These are phyloP conservation scores for Pezicula neosporulosa DNA, from an alignment of 2,329 filamentous ascomycete genomes.

Conservation along the genomic window DNA sequence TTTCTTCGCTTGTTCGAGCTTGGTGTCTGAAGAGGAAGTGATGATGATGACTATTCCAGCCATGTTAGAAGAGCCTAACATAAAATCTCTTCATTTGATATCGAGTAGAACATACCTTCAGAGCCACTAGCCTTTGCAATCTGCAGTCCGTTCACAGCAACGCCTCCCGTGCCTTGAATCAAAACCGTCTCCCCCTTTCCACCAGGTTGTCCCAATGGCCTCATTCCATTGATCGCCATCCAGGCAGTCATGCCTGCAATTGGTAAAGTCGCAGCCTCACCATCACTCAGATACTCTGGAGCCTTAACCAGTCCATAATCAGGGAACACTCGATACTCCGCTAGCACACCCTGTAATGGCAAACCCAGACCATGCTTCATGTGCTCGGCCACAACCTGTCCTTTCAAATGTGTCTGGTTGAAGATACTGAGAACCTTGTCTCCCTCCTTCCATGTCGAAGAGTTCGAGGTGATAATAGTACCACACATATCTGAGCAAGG, in stretches of 20 bases:
- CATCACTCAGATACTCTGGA: slow-evolving; percentile 53
- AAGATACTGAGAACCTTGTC: slow-evolving; percentile 68
- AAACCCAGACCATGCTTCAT: slow-evolving; percentile 53
- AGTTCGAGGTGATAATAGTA: slow-evolving; percentile 46
- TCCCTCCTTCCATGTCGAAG: slow-evolving; percentile 47
- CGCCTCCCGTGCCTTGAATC: slow-evolving; percentile 52
- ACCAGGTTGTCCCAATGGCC: slow-evolving; percentile 47
- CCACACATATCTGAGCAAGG: slow-evolving; percentile 72
- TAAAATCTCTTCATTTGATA: slow-evolving; percentile 8
- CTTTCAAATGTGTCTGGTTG: slow-evolving; percentile 42
- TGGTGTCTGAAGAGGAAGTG: slow-evolving; percentile 48
- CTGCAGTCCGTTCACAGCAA: slow-evolving; percentile 48
- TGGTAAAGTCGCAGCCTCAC: slow-evolving; percentile 58
- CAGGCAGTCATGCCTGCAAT: slow-evolving; percentile 62
- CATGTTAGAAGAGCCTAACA: slow-evolving; percentile 30
- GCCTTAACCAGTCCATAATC: slow-evolving; percentile 51
- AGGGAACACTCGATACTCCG: slow-evolving; percentile 57
- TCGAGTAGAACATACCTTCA: slow-evolving; percentile 34
- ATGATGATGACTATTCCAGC: slow-evolving; percentile 39
- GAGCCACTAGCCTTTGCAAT: slow-evolving; percentile 50
- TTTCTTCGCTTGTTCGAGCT: slow-evolving; percentile 40
- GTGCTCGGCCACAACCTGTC: slow-evolving; percentile 18
- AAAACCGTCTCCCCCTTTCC: slow-evolving; percentile 43
- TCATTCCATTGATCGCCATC: slow-evolving; percentile 61
- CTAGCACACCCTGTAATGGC: slow-evolving; percentile 54